A percentile compares a stretch with the other conserved stretches of the same genome.
Conservation (phyloP, 768 basidiomycete genomes). For the Suillus plorans region DNA sequence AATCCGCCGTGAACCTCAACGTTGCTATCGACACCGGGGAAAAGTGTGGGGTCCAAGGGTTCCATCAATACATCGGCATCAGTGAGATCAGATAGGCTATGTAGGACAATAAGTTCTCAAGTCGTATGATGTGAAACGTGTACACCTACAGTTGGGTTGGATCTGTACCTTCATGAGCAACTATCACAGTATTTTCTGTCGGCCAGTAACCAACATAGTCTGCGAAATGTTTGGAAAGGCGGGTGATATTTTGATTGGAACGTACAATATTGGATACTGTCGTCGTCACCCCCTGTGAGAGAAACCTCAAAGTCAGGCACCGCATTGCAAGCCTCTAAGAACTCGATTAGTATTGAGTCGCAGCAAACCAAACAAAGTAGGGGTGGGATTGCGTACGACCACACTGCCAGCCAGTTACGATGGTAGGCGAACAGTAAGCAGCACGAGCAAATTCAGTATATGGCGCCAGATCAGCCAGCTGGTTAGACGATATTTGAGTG, state of each 20-base stretch:
- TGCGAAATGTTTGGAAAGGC: slow-evolving; percentile 17
- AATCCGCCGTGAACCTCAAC: slow-evolving; percentile 57
- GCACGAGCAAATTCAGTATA: slow-evolving; percentile 55
- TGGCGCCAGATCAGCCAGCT: slow-evolving; percentile 41
- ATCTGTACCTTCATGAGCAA: slow-evolving; percentile 63
- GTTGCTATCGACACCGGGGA: slow-evolving; percentile 49
- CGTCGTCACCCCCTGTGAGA: slow-evolving; percentile 51
- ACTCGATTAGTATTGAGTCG: background rate
- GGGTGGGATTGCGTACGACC: slow-evolving; percentile 33
- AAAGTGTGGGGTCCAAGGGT: slow-evolving; percentile 44
- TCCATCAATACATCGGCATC: slow-evolving; percentile 43
- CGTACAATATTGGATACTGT: slow-evolving; percentile 48
- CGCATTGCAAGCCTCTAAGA: slow-evolving; percentile 34
- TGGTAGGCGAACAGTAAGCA: slow-evolving; percentile 47
- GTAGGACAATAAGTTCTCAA: background rate
- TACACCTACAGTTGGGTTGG: slow-evolving; percentile 48
- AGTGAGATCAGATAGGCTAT: slow-evolving; percentile 50
- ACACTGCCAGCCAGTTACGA: slow-evolving; percentile 42
- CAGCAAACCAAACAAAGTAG: background rate
- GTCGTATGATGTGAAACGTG: background rate
- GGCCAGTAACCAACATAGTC: slow-evolving; percentile 61
- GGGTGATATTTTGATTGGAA: background rate
- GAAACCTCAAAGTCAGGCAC: slow-evolving; percentile 38
- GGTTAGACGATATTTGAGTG: slow-evolving; percentile 24
- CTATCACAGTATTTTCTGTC: slow-evolving; percentile 48